Conservation (phyloP, 768 basidiomycete species). For the Dioszegia hungarica region DNA sequence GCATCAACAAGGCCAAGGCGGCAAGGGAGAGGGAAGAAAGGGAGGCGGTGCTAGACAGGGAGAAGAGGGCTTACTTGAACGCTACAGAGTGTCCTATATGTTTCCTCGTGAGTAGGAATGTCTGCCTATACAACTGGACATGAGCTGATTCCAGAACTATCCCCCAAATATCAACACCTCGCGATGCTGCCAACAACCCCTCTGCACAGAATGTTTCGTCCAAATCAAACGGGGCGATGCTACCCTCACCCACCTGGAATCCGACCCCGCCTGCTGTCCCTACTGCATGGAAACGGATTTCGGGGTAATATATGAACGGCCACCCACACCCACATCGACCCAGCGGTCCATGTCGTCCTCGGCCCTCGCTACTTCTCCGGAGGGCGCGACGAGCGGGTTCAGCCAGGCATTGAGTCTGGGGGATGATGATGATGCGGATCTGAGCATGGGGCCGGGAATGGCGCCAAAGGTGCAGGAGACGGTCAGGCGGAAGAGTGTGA, state of each 20-base stretch:
- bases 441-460: constrained; percentile 33
- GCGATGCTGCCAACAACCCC: constrained; percentile 95
- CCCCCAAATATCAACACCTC: constrained; percentile 95
- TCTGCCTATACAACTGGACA: too few relatives aligned
- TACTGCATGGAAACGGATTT: constrained; percentile 98
- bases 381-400: constrained; percentile 23
- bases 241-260: constrained; percentile 87
- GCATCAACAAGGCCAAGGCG: constrained; percentile 16
- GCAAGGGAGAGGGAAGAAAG: constrained; percentile 17
- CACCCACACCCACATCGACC: constrained; percentile 6
- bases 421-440: constrained; percentile 19
- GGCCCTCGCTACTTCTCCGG: constrained; percentile 29
- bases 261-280: constrained; percentile 94
- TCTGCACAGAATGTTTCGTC: constrained; percentile 98
- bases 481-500: constrained; percentile 70
- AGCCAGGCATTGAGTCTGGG: constrained; percentile 28
- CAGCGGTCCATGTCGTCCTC: constrained; percentile 13
- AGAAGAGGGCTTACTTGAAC: constrained; percentile 74
- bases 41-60: constrained; percentile 52
- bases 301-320: constrained; percentile 79
- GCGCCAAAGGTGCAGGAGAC: constrained; percentile 42
- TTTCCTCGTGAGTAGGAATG: constrained; percentile 86
- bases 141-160: constrained; percentile 67
- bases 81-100: constrained; percentile 97
- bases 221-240: constrained; percentile 97